A percentile compares a stretch with the other conserved stretches of the same genome.
These are phyloP conservation scores for Torulaspora delbrueckii DNA, from an alignment of 805 yeast species.

Conservation along the genomic window DNA sequence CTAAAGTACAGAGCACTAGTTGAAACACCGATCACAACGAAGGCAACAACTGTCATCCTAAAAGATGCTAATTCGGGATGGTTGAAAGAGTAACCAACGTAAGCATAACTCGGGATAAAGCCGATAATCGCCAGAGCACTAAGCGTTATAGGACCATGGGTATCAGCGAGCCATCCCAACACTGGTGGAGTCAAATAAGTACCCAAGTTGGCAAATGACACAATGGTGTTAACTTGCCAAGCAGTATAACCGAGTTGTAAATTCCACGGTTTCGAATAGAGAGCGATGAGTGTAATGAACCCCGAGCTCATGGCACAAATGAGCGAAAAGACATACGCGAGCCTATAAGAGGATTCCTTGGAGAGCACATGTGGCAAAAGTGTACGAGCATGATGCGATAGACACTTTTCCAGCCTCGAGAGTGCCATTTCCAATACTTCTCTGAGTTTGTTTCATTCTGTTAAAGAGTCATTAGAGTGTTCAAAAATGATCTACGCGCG, in stretches of 20 bases:
- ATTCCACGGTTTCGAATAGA: constrained; percentile 69
- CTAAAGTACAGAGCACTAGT: constrained; percentile 70
- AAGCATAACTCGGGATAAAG: constrained; percentile 62
- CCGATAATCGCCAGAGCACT: constrained; percentile 56
- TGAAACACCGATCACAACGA: constrained; percentile 60
- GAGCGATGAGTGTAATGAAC: constrained; percentile 73
- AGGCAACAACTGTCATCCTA: constrained; percentile 43
- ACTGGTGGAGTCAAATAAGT: constrained; percentile 80
- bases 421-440: constrained; percentile 19
- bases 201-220: constrained; percentile 71
- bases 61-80: constrained; percentile 23
- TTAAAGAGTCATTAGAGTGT: not conserved
- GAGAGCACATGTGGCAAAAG: constrained; percentile 42
- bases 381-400: constrained; percentile 44
- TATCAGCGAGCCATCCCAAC: constrained; percentile 75
- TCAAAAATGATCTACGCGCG: not conserved
- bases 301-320: constrained; percentile 72
- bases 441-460: not conserved
- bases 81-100: constrained; percentile 41
- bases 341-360: constrained; percentile 37
- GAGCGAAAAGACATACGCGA: constrained; percentile 55
- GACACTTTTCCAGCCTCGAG: constrained; percentile 31
- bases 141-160: constrained; percentile 75
- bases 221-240: constrained; percentile 64
- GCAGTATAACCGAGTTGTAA: constrained; percentile 56